Percentiles rank a stretch among this genome's conserved stretches.
Conservation (phyloP, 768 basidiomycete species). For the Crepidotus variabilis region DNA sequence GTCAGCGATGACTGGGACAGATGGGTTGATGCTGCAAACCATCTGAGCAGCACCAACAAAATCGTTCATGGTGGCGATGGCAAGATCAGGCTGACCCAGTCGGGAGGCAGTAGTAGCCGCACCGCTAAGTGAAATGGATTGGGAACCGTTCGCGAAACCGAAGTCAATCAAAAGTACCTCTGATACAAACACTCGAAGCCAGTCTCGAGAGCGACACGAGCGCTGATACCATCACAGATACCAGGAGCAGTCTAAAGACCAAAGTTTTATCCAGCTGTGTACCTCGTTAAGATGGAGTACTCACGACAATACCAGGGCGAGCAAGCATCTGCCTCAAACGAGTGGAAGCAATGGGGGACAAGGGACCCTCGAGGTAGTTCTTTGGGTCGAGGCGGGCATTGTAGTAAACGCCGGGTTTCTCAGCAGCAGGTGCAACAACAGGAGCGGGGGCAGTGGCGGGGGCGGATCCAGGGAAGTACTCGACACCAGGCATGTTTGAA, state of each 20-base stretch:
- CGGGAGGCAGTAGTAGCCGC: conserved; percentile 80
- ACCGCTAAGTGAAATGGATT: conserved; percentile 37
- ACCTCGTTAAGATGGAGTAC: conserved; percentile 16
- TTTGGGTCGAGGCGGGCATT: conserved; percentile 68
- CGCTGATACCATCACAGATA: conserved; percentile 78
- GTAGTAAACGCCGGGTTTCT: conserved; percentile 37
- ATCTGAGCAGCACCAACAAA: conserved; percentile 59
- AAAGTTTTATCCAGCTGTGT: not conserved
- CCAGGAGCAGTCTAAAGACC: conserved; percentile 62
- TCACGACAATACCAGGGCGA: conserved; percentile 72
- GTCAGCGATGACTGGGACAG: conserved; percentile 71
- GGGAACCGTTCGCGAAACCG: not conserved
- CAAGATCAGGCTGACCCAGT: conserved; percentile 74
- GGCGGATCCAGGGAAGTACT: conserved; percentile 8
- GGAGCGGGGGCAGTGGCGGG: not conserved
- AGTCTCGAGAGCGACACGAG: conserved; percentile 74
- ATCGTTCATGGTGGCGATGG: conserved; percentile 75
- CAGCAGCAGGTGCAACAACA: not conserved
- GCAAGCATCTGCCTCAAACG: conserved; percentile 68
- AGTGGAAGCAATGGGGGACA: conserved; percentile 65
- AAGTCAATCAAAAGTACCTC: conserved; percentile 34
- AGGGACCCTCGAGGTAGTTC: conserved; percentile 65
- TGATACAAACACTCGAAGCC: conserved; percentile 74
- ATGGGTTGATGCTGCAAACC: conserved; percentile 64
- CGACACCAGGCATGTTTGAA: conserved; percentile 15